Evolutionary conservation across 495 filamentous ascomycete species (phyloP), one percentile per base, ranked within the genome.

Genomic region (Viridothelium virens): DNA sequence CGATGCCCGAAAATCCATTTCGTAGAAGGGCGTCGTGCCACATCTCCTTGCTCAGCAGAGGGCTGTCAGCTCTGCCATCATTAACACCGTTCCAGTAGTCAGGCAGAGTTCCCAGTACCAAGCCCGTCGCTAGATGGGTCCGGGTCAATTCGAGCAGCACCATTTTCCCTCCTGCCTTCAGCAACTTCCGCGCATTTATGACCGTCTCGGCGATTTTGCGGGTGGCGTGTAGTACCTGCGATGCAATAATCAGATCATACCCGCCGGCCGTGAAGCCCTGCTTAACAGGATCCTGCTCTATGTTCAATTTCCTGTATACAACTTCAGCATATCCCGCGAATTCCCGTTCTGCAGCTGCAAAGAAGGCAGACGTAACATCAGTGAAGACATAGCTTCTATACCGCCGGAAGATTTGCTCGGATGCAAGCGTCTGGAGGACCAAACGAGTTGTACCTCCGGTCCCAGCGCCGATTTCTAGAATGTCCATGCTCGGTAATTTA

Each of bases 391-490:
- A 73, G 31, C 44, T 6, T 36, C 18, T 11, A 31, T 25, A 44
- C 16, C 1, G 34, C 36, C 31, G n/a, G n/a, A 33, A 31, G 2
- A 38, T 25, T 11, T 16, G 9, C n/a, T 36, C 2, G 37, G 33
- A 5, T 6, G 16, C 61, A 9, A 47, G 47, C 31, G 59, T 53
- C 1, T 64, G 36, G 34, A 73, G 33, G 36, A 65, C 38, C 3
- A 25, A 34, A 3, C 31, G 36, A 12, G 71, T 71, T 3, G 61
- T 31, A 48, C 64, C 70, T n/a, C 71, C 71, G 25, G 66, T 70
- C 4, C 71, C 71, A 18, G 65, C 71, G 12, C 71, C 71, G n/a
- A 73, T 61, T 44, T 73, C 70, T 6, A 73, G 68, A 16, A 73
- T 67, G 25, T 65, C 59, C 7, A 69, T 62, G 6, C 48, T 33